Evolutionary conservation across 495 filamentous ascomycete genomes (phyloP).

Genomic region (Penicillium waksmanii): DNA sequence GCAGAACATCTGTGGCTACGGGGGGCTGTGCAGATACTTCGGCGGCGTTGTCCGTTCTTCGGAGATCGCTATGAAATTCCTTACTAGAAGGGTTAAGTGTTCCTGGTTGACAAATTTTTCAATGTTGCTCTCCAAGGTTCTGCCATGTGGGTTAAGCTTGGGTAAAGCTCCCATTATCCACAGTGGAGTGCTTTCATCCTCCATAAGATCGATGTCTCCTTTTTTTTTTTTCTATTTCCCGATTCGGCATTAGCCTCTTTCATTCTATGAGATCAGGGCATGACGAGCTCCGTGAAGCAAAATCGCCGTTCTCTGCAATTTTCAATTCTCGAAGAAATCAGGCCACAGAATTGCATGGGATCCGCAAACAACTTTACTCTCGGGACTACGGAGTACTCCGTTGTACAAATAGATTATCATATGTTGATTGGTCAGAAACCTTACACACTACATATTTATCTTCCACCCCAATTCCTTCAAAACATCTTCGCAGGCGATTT

Average conservation of each 20-base stretch:
- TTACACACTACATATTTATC: background rate
- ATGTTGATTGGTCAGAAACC: background rate
- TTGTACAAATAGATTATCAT: background rate
- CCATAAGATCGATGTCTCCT: background rate
- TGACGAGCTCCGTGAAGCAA: background rate
- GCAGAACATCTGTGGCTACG: background rate
- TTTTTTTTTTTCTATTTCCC: background rate
- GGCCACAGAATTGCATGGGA: background rate
- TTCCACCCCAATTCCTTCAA: background rate
- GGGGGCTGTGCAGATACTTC: background rate
- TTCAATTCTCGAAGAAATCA: background rate
- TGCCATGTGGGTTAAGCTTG: slow-evolving; percentile 14
- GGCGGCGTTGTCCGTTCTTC: background rate
- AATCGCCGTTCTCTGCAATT: background rate
- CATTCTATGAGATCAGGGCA: background rate
- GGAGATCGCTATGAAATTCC: background rate
- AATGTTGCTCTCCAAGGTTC: background rate
- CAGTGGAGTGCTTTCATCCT: background rate
- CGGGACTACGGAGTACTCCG: background rate
- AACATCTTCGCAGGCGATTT: background rate
- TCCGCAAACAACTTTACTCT: background rate
- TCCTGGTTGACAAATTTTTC: slow-evolving; percentile 14
- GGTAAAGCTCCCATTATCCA: slow-evolving; percentile 3
- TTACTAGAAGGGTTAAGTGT: background rate
- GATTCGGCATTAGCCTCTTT: background rate